Base-by-base conservation (phyloP, 139 green algal genomes). In the Ulvella scutata region DNA sequence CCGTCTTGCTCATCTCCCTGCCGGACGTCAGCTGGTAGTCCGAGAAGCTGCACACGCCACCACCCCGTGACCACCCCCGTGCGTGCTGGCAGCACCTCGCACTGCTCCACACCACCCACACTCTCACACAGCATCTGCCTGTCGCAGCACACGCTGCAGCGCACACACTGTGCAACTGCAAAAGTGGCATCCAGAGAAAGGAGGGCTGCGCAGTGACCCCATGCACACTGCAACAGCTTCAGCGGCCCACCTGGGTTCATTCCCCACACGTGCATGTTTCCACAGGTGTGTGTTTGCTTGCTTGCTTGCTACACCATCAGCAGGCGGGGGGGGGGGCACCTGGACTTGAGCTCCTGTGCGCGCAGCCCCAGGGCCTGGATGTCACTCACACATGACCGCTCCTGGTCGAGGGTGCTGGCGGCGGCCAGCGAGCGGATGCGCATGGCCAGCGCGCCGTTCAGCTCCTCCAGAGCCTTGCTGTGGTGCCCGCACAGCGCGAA, bases 401-500 rank as follows among this genome's bases (percentile, higher is more conserved):
- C 51, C 51, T 67, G 51, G 7, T 10, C 51, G 17, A 26, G 20
- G 13, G 51, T 34, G 51, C n/a, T 23, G 6, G 51, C 51, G 33
- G 31, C 51, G 51, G 33, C n/a, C 51, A 67, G 51, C 0, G 51
- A n/a, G 13, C 51, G 51, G 51, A 67, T 67, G 51, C 51, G 51
- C 51, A 26, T 34, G 51, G n/a, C 33, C 9, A 67, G 10, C n/a
- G 17, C 4, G 13, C 13, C 33, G 51, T 67, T 67, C 10, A 6
- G n/a, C 51, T 67, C 51, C 51, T 67, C 51, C n/a, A 67, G 51
- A 23, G 51, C 51, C 51, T 67, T 67, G 51, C 51, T 26, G 20
- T 67, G 51, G 51, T 67, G 10, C n/a, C 51, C 51, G 51, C 51
- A 67, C 51, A 67, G 51, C 51, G 51, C 51, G 33, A 67, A 67